Evolutionary conservation across 1,284 basidiomycete genomes (phyloP).

Genomic region (Leccinum subrobustum): DNA sequence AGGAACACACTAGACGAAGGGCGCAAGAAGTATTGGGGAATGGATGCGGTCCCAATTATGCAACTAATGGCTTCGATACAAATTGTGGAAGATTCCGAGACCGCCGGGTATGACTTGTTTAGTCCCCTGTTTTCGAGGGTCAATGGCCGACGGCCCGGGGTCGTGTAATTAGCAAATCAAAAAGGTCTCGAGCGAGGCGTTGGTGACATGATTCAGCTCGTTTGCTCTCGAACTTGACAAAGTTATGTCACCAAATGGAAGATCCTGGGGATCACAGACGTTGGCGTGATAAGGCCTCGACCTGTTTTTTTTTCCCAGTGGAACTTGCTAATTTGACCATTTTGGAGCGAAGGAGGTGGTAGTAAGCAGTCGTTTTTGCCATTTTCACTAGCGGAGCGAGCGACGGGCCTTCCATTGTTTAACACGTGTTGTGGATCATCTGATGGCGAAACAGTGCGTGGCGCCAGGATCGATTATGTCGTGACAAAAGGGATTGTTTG

Average conservation of each 20-base stretch:
- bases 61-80: constrained; percentile 1
- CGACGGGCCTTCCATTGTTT: constrained; percentile 31
- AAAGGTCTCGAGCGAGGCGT: constrained; percentile 19
- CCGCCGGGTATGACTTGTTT: neutral
- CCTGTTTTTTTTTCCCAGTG: constrained; percentile 20
- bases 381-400: constrained; percentile 25
- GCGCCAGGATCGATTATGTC: constrained; percentile 17
- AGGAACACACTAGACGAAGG: constrained; percentile 15
- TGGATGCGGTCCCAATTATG: constrained; percentile 27
- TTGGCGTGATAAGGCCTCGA: constrained; percentile 23
- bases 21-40: constrained; percentile 33
- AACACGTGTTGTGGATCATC: constrained; percentile 32
- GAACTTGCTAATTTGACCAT: constrained; percentile 28
- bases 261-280: constrained; percentile 28
- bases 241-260: constrained; percentile 32
- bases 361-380: constrained; percentile 19
- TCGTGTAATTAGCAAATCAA: constrained; percentile 15
- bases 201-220: constrained; percentile 1
- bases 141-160: neutral
- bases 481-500: constrained; percentile 26
- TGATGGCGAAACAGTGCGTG: constrained; percentile 23
- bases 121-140: constrained; percentile 26
- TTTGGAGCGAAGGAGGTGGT: constrained; percentile 19
- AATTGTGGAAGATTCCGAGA: constrained; percentile 17
- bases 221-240: constrained; percentile 19